Base-by-base conservation (phyloP, 441 rosid species). In the Bocquillonia castaneifolia region DNA sequence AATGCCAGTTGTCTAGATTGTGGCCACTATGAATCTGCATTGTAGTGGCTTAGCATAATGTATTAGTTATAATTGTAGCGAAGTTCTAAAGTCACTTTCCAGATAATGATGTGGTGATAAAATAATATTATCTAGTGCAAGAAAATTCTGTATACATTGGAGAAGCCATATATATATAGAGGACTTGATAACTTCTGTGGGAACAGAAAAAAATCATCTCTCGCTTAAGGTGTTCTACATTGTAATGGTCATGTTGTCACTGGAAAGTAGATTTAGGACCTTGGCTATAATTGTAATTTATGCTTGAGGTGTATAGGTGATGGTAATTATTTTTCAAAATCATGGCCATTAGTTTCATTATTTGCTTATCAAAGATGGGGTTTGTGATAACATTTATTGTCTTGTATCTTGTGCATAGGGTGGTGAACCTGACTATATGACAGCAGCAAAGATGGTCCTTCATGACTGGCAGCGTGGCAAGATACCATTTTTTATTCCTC, bases 401-500 rank as follows among this genome's bases (percentile, higher is more conserved):
- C 32, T 54, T 52, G 10, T 64, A 69, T 51, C 25, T 53, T 72
- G 3, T 45, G 20, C 74, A 4, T 78, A 90, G 97, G 98, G 96
- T 48, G 98, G 97, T 31, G 98, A 93, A 78, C 97, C 94, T 44
- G 96, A 93, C 72, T 66, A 84, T 69, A 83, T 71, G 69, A 90
- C 99, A 14, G 96, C 84, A 14, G 97, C 97, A 1, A 94, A 92
- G 87, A 94, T 91, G 97, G 76, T 91, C 57, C 97, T 94, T 55
- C 97, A 90, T 60, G 99, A 94, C 80, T 90, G 99, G 99, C 99
- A 94, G 80, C 87, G 99, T 67, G 97, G 99, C 28, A 86, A 61
- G 50, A 90, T 91, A 71, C 97, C 97, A 20, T 91, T 91, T 83
- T 91, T 91, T 40, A 90, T 93, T 9, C 85, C 95, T 15, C 93